These are phyloP conservation scores for Ramalina peruviana DNA, from an alignment of 495 filamentous ascomycete genomes.

Conservation along the genomic window DNA sequence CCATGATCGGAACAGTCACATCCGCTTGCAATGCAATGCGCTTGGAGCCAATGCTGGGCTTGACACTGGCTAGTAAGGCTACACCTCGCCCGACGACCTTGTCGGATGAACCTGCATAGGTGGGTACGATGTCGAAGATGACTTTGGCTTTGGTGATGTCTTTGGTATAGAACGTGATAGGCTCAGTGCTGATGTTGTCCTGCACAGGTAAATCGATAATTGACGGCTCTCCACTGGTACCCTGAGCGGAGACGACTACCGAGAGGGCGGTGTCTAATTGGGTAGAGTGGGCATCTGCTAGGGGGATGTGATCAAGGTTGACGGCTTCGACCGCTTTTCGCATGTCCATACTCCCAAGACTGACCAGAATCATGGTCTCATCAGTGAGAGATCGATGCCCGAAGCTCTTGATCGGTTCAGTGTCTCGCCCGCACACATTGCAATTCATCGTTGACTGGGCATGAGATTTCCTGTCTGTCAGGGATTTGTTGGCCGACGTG, in stretches of 20 bases:
- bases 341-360: slow-evolving; percentile 85
- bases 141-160: slow-evolving; percentile 75
- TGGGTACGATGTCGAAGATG: slow-evolving; percentile 92
- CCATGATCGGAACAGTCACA: slow-evolving; percentile 79
- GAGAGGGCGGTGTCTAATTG: slow-evolving; percentile 90
- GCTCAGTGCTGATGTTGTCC: slow-evolving; percentile 84
- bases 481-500: slow-evolving; percentile 20
- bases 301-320: slow-evolving; percentile 74
- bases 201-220: slow-evolving; percentile 87
- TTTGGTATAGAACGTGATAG: slow-evolving; percentile 69
- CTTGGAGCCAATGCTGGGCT: slow-evolving; percentile 61
- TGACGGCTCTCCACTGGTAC: slow-evolving; percentile 72
- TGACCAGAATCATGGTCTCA: slow-evolving; percentile 80
- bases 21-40: slow-evolving; percentile 87
- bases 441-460: slow-evolving; percentile 23
- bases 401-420: slow-evolving; percentile 82
- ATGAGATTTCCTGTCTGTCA: slow-evolving; percentile 41
- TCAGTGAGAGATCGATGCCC: slow-evolving; percentile 89
- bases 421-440: slow-evolving; percentile 23
- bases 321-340: slow-evolving; percentile 69
- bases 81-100: slow-evolving; percentile 84
- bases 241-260: slow-evolving; percentile 77
- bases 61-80: slow-evolving; percentile 74
- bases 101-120: slow-evolving; percentile 81
- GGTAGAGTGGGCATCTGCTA: slow-evolving; percentile 76